phyloP scores from a whole-genome alignment of 495 filamentous ascomycete species.

The Jackrogersella multiformis region DNA sequence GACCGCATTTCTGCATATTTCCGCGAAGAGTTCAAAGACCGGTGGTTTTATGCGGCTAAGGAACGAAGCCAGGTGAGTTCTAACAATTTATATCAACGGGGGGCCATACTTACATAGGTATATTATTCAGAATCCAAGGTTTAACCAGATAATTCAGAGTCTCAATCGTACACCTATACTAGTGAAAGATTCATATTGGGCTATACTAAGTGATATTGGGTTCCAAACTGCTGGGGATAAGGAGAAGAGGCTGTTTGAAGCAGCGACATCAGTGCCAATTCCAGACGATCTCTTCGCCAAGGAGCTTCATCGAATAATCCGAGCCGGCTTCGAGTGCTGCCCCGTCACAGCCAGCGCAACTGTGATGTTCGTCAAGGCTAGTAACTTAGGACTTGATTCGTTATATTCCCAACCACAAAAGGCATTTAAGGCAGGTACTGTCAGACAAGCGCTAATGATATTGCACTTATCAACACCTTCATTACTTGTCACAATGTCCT shows the following conservation, averaged over 20 bases:
- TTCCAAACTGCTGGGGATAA: conserved; percentile 33
- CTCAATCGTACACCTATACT: conserved; percentile 20
- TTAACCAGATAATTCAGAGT: conserved; percentile 22
- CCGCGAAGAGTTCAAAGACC: conserved; percentile 7
- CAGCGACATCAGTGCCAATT: background rate
- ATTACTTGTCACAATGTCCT: background rate
- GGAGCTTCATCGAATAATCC: background rate
- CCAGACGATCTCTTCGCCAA: background rate
- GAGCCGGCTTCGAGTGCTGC: conserved; percentile 8
- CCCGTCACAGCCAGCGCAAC: background rate
- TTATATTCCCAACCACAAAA: conserved; percentile 7
- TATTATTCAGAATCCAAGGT: conserved; percentile 24
- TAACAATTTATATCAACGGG: background rate
- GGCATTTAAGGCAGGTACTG: conserved; percentile 7
- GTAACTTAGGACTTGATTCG: conserved; percentile 4
- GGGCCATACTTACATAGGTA: background rate
- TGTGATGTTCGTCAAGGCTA: conserved; percentile 9
- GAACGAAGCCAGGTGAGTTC: conserved; percentile 24
- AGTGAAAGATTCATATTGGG: conserved; percentile 32
- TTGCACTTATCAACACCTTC: background rate
- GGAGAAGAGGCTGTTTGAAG: conserved; percentile 9
- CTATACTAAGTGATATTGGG: conserved; percentile 13
- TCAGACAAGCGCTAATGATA: background rate
- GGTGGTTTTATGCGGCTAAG: conserved; percentile 24
- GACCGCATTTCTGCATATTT: conserved; percentile 8